Evolutionary conservation across 805 yeast genomes (phyloP), one percentile per base, ranked within the genome.

Genomic region (Ogataea neopini): DNA sequence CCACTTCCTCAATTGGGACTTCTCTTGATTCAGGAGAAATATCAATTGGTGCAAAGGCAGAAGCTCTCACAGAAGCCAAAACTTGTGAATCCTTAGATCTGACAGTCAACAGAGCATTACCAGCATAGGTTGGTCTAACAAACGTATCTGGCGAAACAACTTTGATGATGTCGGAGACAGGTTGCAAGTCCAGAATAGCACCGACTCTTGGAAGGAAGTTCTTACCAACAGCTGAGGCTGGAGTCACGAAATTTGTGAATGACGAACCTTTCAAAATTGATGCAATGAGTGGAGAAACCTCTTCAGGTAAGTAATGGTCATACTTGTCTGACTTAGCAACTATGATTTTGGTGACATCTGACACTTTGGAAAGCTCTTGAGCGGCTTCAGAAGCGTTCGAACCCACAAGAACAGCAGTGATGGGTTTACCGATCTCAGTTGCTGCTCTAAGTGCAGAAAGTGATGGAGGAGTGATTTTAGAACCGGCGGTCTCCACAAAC

Each of bases 111-210:
- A 88, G 72, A 4, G 95, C 96, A 68, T 94, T 94, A 41, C 99
- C 99, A 17, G 99, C 98, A 64, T 88, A 94, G 32, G 92, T 89
- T 39, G 98, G 97, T 67, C 98, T 84, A 32, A 85, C 83, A 68
- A 92, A 94, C 6, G 94, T 86, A 51, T 77, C 79, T 14, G 79
- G 74, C 43, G 80, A 72, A 54, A 77, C 79, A 33, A 92, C 84
- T 60, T 79, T 78, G 56, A 78, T 79, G 48, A 94, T 77, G 63
- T 92, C 98, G 22, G 92, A 81, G 43, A 94, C 70, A 23, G 97
- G 97, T 71, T 92, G 97, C 18, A 80, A 77, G 61, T 92, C 96
- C 42, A 92, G 70, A 47, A 86, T 61, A 1, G 97, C 97, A 28
- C 88, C 96, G 18, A 86, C 75, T 55, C 98, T 77, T 33, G 99